Conservation (phyloP, 2,329 filamentous ascomycete species). For the Chrysoporthe austroafricana region DNA sequence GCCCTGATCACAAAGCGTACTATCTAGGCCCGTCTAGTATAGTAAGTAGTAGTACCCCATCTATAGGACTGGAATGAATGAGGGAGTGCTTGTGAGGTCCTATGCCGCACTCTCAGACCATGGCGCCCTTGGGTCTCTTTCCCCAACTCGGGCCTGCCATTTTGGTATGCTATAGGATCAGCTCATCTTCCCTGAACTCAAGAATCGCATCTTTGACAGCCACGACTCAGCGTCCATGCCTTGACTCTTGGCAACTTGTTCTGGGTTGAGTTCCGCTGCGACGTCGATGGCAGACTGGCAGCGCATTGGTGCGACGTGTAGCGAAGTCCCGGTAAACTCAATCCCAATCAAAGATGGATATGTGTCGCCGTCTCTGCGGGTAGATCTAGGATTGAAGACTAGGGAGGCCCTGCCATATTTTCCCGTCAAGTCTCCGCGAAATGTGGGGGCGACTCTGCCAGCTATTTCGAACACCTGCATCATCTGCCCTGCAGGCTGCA, state of each 20-base stretch:
- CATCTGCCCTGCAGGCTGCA: neutral
- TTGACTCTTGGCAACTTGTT: neutral
- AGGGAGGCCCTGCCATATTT: neutral
- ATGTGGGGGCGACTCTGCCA: conserved; percentile 3
- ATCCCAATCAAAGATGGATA: neutral
- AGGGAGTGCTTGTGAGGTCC: neutral
- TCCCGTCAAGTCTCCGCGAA: conserved; percentile 3
- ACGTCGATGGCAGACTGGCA: neutral
- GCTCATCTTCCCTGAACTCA: neutral
- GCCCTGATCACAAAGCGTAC: neutral
- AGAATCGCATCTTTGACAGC: neutral
- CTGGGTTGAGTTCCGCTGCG: neutral
- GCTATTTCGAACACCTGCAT: neutral
- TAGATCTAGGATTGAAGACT: neutral
- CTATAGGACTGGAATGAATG: neutral
- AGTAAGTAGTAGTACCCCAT: neutral
- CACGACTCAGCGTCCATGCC: neutral
- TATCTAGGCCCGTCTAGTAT: neutral
- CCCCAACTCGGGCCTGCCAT: neutral
- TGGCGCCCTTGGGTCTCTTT: neutral
- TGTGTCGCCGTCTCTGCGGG: neutral
- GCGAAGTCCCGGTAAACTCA: conserved; percentile 3
- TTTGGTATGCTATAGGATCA: neutral
- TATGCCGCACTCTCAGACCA: neutral
- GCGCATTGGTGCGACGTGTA: neutral